Evolutionary conservation across 2,329 filamentous ascomycete species (phyloP).

Genomic region (Trichoderma simmonsii): DNA sequence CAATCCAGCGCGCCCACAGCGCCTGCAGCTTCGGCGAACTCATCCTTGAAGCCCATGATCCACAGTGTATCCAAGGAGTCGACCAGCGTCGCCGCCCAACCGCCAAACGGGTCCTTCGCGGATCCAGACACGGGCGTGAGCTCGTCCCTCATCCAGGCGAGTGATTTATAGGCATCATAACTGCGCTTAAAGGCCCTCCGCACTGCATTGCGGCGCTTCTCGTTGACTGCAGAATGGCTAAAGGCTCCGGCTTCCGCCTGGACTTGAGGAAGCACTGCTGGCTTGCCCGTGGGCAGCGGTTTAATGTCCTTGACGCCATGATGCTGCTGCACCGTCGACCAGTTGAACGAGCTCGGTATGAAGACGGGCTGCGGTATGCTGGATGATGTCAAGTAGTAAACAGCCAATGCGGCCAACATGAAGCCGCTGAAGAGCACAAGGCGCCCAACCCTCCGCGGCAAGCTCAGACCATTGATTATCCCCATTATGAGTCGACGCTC

Average conservation of each 20-base stretch:
- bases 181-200: slow-evolving; percentile 41
- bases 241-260: slow-evolving; percentile 31
- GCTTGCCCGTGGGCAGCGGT: slow-evolving; percentile 29
- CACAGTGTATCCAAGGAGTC: slow-evolving; percentile 60
- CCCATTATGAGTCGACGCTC: neutral
- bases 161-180: slow-evolving; percentile 50
- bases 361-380: slow-evolving; percentile 20
- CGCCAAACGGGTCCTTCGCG: slow-evolving; percentile 48
- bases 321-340: slow-evolving; percentile 28
- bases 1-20: slow-evolving; percentile 52
- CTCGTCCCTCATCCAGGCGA: slow-evolving; percentile 55
- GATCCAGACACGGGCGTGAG: slow-evolving; percentile 46
- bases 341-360: slow-evolving; percentile 31
- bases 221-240: slow-evolving; percentile 18
- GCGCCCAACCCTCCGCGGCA: slow-evolving; percentile 26
- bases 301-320: slow-evolving; percentile 33
- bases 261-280: slow-evolving; percentile 28
- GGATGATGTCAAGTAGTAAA: slow-evolving; percentile 19
- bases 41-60: slow-evolving; percentile 59
- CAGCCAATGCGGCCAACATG: slow-evolving; percentile 23
- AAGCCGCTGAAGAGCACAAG: slow-evolving; percentile 24
- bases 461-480: slow-evolving; percentile 22
- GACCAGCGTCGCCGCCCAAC: slow-evolving; percentile 58
- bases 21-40: slow-evolving; percentile 53
- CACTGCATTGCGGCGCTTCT: slow-evolving; percentile 38